A percentile compares a stretch with the other conserved stretches of the same genome.
phyloP scores from a whole-genome alignment of 192 early-diverging fungal genomes.

The Funneliformis mosseae region DNA sequence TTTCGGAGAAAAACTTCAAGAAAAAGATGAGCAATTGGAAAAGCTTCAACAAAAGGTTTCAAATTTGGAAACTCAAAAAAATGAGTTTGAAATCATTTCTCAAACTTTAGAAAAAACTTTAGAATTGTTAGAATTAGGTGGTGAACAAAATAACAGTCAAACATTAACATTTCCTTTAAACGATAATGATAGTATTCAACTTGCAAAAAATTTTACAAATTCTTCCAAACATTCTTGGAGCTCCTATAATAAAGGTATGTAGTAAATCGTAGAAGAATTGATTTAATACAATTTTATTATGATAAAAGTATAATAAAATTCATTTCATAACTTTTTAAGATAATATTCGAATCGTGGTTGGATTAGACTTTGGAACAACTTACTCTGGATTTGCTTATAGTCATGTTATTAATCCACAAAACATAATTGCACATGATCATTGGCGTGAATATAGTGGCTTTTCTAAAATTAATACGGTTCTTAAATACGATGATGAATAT shows the following conservation, averaged over 20 bases:
- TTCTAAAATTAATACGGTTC: not conserved
- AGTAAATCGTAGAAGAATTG: not conserved
- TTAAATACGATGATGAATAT: not conserved
- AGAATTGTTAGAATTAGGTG: too few species aligned
- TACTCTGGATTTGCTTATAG: not conserved
- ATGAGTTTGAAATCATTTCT: too few species aligned
- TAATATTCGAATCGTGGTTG: not conserved
- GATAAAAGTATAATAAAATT: too few species aligned
- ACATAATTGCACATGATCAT: not conserved
- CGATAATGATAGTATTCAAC: not conserved
- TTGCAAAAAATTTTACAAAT: not conserved
- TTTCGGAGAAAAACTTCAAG: too few species aligned
- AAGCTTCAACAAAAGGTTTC: too few species aligned
- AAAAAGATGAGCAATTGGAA: too few species aligned
- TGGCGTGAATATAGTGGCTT: not conserved
- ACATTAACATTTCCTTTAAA: not conserved
- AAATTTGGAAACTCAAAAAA: too few species aligned
- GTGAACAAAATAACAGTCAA: not conserved
- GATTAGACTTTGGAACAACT: not conserved
- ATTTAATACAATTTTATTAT: not conserved
- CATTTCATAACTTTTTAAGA: not conserved
- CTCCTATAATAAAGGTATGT: not conserved
- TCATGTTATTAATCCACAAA: not conserved
- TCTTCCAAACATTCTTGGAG: not conserved
- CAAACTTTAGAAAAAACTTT: too few species aligned